Percentiles rank a stretch among this genome's conserved stretches.
These are phyloP conservation scores for Corynespora cassiicola DNA, from an alignment of 2,329 filamentous ascomycete species.

Conservation along the genomic window DNA sequence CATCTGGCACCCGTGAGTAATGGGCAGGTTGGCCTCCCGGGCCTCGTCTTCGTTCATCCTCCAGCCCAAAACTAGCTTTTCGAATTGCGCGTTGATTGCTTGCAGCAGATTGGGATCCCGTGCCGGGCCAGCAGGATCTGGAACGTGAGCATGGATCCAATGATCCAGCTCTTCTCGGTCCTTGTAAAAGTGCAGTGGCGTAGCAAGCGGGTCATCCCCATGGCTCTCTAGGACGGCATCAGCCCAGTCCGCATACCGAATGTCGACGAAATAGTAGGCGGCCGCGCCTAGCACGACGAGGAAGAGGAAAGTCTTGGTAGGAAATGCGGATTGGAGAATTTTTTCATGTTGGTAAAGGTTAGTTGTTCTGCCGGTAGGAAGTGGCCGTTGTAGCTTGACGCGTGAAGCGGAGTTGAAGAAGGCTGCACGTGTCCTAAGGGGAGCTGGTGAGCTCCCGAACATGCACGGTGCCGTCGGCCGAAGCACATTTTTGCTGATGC, in stretches of 20 bases:
- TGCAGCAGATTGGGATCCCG: slow-evolving; percentile 26
- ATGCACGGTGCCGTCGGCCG: no score
- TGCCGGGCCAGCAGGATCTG: slow-evolving; percentile 22
- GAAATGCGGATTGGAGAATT: slow-evolving; percentile 35
- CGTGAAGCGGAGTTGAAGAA: no score
- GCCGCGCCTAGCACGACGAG: slow-evolving; percentile 27
- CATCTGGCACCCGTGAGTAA: slow-evolving; percentile 40
- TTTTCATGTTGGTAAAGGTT: no score
- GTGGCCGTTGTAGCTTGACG: no score
- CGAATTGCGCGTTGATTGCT: slow-evolving; percentile 31
- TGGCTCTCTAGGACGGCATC: slow-evolving; percentile 25
- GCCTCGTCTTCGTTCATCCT: slow-evolving; percentile 34
- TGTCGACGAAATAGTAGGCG: slow-evolving; percentile 31
- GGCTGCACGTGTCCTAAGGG: no score
- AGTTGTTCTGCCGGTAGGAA: no score
- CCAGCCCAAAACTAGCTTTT: slow-evolving; percentile 33
- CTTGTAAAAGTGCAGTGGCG: slow-evolving; percentile 33
- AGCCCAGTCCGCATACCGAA: slow-evolving; percentile 24
- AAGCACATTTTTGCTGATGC: no score
- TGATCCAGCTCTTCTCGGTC: slow-evolving; percentile 36
- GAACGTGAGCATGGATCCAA: slow-evolving; percentile 29
- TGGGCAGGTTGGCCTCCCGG: slow-evolving; percentile 27
- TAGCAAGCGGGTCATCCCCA: slow-evolving; percentile 16
- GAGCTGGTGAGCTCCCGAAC: no score
- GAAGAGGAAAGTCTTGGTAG: slow-evolving; percentile 37